Evolutionary conservation across 2,329 filamentous ascomycete species (phyloP), one percentile per base, ranked within the genome.

Genomic region (Fusarium sp.): DNA sequence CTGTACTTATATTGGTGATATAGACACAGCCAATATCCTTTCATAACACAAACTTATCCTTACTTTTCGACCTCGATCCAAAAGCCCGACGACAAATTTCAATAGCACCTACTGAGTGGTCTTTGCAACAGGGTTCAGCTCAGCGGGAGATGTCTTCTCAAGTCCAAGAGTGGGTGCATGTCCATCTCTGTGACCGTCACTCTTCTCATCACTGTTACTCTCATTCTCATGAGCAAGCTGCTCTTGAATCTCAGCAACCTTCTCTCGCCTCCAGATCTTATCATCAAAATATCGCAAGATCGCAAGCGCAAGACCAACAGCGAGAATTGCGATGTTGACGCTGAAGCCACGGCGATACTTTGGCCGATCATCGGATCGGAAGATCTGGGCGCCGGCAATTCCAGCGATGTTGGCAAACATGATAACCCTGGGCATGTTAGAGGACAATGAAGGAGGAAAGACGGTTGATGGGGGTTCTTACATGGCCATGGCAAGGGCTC

Each of bases 391-490:
- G 5, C 87, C 88, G 57, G 88, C 87, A 54, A 90, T 89, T 23
- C 87, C 87, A 0, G 87, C 87, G 27, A 85, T 86, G 68, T 90
- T 90, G 49, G 86, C 88, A 21, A 85, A 84, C 87, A 89, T 89
- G 63, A 89, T 88, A 54, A 88, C 81, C 77, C 82, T 32, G 2
- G 13, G 34, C 43, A 23, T 23, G 47, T 65, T 16, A 59, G 58
- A 12, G 14, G 20, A 5, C 2, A 9, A 7, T 25, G 32, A 11
- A 4, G 21, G 11, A 16, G 18, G 4, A 28, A 13, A 13, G n/a
- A 2, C 14, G 32, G 34, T n/a, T 8, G 45, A 3, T 48, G 3
- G 1, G 4, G 4, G 12, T 14, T 72, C 78, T 79, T 75, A 86
- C 83, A 86, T 81, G 10, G 87, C 86, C 87, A 89, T 89, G 13